Conservation (phyloP, 2,329 filamentous ascomycete genomes). For the Chaetothyriales sp. region DNA sequence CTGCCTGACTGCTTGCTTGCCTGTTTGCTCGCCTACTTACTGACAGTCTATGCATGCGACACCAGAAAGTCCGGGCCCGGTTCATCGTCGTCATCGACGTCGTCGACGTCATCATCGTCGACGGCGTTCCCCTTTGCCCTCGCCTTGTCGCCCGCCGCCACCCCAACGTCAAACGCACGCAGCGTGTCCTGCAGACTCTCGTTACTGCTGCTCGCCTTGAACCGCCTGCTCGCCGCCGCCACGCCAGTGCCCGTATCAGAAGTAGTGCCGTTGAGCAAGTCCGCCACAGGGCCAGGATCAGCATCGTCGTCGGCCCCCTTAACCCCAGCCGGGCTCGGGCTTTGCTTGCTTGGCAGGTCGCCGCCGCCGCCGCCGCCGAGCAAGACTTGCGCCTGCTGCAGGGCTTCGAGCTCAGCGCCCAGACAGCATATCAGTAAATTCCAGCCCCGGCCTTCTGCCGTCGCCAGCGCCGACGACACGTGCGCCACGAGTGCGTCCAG, state of each 20-base stretch:
- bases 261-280: slow-evolving; percentile 6
- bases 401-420: slow-evolving; percentile 47
- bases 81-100: slow-evolving; percentile 18
- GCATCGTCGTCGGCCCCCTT: slow-evolving; percentile 6
- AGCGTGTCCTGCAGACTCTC: slow-evolving; percentile 16
- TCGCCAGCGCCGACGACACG: slow-evolving; percentile 36
- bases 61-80: slow-evolving; percentile 18
- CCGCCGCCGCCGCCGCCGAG: slow-evolving; percentile 20
- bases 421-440: slow-evolving; percentile 49
- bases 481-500: slow-evolving; percentile 18
- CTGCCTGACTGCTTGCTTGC: too few relatives aligned
- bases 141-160: too few relatives aligned
- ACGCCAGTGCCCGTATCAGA: slow-evolving; percentile 2
- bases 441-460: slow-evolving; percentile 43
- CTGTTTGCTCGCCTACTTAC: not conserved
- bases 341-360: not conserved
- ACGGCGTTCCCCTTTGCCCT: not conserved
- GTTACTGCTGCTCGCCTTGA: slow-evolving; percentile 7
- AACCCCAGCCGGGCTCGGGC: not conserved
- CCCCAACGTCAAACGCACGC: slow-evolving; percentile 6
- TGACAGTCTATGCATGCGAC: slow-evolving; percentile 9
- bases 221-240: not conserved
- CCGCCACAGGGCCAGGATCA: slow-evolving; percentile 3
- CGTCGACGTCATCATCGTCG: slow-evolving; percentile 8
- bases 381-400: slow-evolving; percentile 27